Conservation (phyloP, 164 flowering plant genomes). For the Amborella trichopoda region DNA sequence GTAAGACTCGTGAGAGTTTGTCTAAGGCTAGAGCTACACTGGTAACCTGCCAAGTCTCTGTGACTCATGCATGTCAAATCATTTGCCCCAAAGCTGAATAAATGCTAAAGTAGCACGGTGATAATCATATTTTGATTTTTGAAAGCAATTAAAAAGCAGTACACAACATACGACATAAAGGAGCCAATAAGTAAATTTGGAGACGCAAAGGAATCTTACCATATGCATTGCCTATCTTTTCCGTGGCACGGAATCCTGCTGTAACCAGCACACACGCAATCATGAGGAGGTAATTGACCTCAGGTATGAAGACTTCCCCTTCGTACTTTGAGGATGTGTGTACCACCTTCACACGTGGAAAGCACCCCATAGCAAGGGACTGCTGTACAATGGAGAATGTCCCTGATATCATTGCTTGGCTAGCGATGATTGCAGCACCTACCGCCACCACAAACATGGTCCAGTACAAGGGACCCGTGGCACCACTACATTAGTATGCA, state of each 20-base stretch:
- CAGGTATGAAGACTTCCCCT: slow-evolving; percentile 35
- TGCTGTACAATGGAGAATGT: slow-evolving; percentile 53
- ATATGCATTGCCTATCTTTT: slow-evolving; percentile 63
- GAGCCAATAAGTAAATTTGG: neutral
- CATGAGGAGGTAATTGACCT: slow-evolving; percentile 50
- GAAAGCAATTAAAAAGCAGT: neutral
- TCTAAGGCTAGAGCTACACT: no score
- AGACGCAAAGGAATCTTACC: slow-evolving; percentile 24
- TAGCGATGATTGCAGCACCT: slow-evolving; percentile 59
- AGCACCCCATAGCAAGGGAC: slow-evolving; percentile 47
- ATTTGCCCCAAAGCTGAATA: neutral
- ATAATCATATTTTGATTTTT: no score
- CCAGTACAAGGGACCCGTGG: slow-evolving; percentile 41
- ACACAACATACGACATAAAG: neutral
- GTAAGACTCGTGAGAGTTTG: no score
- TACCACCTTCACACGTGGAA: slow-evolving; percentile 46
- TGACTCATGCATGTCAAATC: neutral
- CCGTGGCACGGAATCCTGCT: slow-evolving; percentile 34
- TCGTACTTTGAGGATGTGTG: slow-evolving; percentile 43
- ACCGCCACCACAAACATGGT: slow-evolving; percentile 70
- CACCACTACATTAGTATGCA: neutral
- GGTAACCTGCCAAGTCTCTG: neutral
- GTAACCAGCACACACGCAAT: slow-evolving; percentile 52
- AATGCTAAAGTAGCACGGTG: no score
- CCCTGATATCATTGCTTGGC: slow-evolving; percentile 60